Percentiles rank a stretch among this genome's conserved stretches.
These are phyloP conservation scores for Tuber melanosporum DNA, from an alignment of 495 filamentous ascomycete species.

Conservation along the genomic window DNA sequence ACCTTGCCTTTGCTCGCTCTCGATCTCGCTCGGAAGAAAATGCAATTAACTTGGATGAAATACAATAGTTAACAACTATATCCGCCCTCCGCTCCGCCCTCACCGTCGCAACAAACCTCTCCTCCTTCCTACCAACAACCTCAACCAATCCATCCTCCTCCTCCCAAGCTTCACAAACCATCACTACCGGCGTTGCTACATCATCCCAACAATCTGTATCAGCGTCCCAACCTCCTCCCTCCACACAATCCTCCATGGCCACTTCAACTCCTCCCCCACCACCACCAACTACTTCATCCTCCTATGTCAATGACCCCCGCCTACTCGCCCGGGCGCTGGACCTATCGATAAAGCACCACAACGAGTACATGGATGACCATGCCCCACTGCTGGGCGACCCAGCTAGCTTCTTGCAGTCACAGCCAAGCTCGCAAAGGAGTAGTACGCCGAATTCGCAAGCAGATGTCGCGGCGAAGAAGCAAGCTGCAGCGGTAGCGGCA, in stretches of 20 bases:
- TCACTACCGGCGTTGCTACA: constrained; percentile 50
- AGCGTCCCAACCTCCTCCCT: constrained; percentile 41
- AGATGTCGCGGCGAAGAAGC: background rate
- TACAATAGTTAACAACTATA: constrained; percentile 28
- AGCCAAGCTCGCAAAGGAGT: constrained; percentile 3
- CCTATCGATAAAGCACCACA: constrained; percentile 30
- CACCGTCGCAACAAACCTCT: constrained; percentile 52
- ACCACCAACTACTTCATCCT: constrained; percentile 30
- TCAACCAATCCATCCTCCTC: constrained; percentile 46
- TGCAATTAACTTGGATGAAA: constrained; percentile 1
- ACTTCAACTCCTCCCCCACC: constrained; percentile 55
- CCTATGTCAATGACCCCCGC: constrained; percentile 27
- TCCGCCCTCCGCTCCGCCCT: constrained; percentile 28
- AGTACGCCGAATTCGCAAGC: constrained; percentile 3
- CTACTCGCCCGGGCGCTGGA: constrained; percentile 19
- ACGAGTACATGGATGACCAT: constrained; percentile 84
- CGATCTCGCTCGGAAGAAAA: background rate
- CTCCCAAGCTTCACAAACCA: constrained; percentile 61
- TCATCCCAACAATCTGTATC: constrained; percentile 43
- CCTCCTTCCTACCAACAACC: constrained; percentile 62
- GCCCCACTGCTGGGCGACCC: constrained; percentile 37
- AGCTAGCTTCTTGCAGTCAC: constrained; percentile 32
- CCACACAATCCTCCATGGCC: constrained; percentile 49
- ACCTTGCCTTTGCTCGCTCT: background rate
- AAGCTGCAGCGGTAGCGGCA: background rate